Evolutionary conservation across 495 filamentous ascomycete genomes (phyloP).

Genomic region (Sphaerosporella brunnea): DNA sequence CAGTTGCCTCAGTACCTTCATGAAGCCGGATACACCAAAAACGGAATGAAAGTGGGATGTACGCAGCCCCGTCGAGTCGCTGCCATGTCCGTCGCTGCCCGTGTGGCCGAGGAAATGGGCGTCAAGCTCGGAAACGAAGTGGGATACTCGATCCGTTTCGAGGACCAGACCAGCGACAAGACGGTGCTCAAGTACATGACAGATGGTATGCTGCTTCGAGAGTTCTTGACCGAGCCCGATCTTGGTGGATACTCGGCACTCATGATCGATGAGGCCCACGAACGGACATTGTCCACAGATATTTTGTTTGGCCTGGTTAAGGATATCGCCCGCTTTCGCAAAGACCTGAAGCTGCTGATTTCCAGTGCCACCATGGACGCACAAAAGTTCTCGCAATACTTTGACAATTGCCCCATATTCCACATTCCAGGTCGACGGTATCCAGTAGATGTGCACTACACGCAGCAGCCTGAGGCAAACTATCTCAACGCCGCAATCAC

Average conservation of each 20-base stretch:
- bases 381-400: slow-evolving; percentile 80
- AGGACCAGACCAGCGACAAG: slow-evolving; percentile 83
- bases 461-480: slow-evolving; percentile 80
- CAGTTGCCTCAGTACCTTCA: slow-evolving; percentile 79
- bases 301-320: slow-evolving; percentile 82
- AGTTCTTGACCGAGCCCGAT: slow-evolving; percentile 80
- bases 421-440: slow-evolving; percentile 84
- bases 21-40: slow-evolving; percentile 75
- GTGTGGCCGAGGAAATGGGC: slow-evolving; percentile 89
- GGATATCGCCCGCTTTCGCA: slow-evolving; percentile 69
- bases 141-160: slow-evolving; percentile 90
- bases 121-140: slow-evolving; percentile 82
- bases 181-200: slow-evolving; percentile 96
- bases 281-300: slow-evolving; percentile 79
- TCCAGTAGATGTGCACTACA: slow-evolving; percentile 86
- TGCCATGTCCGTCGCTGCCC: slow-evolving; percentile 85
- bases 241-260: slow-evolving; percentile 69
- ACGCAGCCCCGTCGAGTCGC: slow-evolving; percentile 91
- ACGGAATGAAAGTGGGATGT: slow-evolving; percentile 52
- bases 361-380: slow-evolving; percentile 93
- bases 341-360: slow-evolving; percentile 81
- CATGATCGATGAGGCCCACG: slow-evolving; percentile 97
- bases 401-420: slow-evolving; percentile 89
- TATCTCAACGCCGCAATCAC: slow-evolving; percentile 83
- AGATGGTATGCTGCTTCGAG: slow-evolving; percentile 86